These are phyloP conservation scores for Piper longum DNA, from an alignment of 164 flowering plant genomes.

Conservation along the genomic window DNA sequence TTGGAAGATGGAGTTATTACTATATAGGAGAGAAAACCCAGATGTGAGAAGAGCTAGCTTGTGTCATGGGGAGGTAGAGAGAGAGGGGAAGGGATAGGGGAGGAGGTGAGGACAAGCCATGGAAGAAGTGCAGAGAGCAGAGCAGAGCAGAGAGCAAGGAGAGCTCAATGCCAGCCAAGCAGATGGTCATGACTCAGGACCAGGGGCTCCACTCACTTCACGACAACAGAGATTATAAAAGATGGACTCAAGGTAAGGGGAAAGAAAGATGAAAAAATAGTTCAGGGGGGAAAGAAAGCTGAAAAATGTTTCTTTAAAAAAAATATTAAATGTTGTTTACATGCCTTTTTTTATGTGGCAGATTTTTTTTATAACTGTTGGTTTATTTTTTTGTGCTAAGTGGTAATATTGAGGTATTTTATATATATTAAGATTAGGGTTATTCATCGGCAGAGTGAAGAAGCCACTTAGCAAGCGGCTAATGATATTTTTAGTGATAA, in stretches of 20 bases:
- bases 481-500: too few species aligned
- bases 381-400: too few species aligned
- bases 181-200: conserved; percentile 3
- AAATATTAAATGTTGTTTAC: too few species aligned
- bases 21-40: neutral
- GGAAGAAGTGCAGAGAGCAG: conserved; percentile 2
- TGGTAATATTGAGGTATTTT: too few species aligned
- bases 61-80: neutral
- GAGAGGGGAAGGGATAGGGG: neutral
- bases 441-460: too few species aligned
- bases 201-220: conserved; percentile 9
- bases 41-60: neutral
- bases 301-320: too few species aligned
- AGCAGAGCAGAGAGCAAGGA: conserved; percentile 9
- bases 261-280: neutral
- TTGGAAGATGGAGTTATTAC: neutral
- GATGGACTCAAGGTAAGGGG: too few species aligned
- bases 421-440: too few species aligned
- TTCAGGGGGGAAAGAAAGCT: neutral
- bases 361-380: too few species aligned
- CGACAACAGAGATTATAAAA: neutral
- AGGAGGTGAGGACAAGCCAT: neutral
- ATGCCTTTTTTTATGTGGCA: too few species aligned
- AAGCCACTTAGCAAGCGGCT: too few species aligned
- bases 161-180: conserved; percentile 18